These are phyloP conservation scores for Parietichytrium sp. DNA, from an alignment of 108 stramenopile genomes.

Conservation along the genomic window DNA sequence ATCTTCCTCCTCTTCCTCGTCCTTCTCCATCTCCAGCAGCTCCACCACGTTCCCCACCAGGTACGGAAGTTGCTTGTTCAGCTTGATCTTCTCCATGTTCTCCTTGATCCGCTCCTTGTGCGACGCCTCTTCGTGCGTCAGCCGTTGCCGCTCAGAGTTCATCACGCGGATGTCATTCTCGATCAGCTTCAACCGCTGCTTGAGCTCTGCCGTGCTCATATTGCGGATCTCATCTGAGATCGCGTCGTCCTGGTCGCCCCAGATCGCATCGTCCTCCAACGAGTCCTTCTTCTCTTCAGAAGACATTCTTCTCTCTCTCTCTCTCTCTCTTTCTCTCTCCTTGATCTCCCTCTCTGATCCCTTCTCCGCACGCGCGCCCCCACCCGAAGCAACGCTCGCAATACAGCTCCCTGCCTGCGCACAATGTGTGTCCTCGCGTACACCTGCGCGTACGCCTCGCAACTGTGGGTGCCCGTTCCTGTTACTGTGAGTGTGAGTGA, in stretches of 20 bases:
- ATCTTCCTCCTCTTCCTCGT: slow-evolving; percentile 80
- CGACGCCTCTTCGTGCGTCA: slow-evolving; percentile 81
- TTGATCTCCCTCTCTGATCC: too few relatives aligned
- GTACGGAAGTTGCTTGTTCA: slow-evolving; percentile 99
- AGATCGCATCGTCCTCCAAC: slow-evolving; percentile 35
- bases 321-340: too few relatives aligned
- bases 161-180: slow-evolving; percentile 97
- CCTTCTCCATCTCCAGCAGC: slow-evolving; percentile 82
- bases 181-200: slow-evolving; percentile 88
- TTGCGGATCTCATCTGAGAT: slow-evolving; percentile 76
- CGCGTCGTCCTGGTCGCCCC: slow-evolving; percentile 36
- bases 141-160: slow-evolving; percentile 88
- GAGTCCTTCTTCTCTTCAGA: neutral
- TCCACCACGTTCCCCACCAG: slow-evolving; percentile 98
- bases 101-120: slow-evolving; percentile 93
- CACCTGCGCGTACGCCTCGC: too few relatives aligned
- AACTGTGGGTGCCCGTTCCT: too few relatives aligned
- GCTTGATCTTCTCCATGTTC: slow-evolving; percentile 96
- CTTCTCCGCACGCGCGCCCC: too few relatives aligned
- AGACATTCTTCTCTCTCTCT: neutral
- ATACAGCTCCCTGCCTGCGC: too few relatives aligned
- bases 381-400: too few relatives aligned
- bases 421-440: too few relatives aligned
- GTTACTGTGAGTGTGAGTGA: too few relatives aligned
- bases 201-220: slow-evolving; percentile 85